Percentiles rank a stretch among this genome's conserved stretches.
Evolutionary conservation across 225 moss, liverwort and hornwort genomes (phyloP).

Genomic region (Pseudisothecium myosuroides): DNA sequence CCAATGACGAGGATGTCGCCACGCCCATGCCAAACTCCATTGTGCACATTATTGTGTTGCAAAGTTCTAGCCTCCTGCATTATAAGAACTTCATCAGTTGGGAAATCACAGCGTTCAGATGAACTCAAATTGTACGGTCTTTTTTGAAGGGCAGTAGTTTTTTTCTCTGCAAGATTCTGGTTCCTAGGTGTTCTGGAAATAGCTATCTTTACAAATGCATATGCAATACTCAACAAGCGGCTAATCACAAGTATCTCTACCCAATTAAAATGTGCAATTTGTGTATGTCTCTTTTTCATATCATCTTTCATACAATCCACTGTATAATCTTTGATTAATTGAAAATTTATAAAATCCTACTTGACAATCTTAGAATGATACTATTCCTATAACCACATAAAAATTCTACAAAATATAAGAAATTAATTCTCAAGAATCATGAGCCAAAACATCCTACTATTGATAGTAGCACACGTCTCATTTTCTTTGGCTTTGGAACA

Average conservation of each 20-base stretch:
- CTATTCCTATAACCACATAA: background rate
- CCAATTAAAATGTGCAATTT: background rate
- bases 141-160: background rate
- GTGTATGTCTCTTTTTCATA: background rate
- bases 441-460: too few species aligned
- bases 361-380: background rate
- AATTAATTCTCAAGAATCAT: background rate
- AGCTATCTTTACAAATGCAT: background rate
- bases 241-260: background rate
- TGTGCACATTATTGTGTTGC: conserved; percentile 50
- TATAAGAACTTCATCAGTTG: background rate
- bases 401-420: background rate
- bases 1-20: conserved; percentile 46
- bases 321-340: background rate
- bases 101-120: background rate
- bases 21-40: conserved; percentile 59
- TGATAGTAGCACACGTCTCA: background rate
- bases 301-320: background rate
- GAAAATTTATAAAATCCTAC: background rate
- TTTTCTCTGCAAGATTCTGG: background rate
- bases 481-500: background rate
- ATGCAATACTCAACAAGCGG: background rate
- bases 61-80: conserved; percentile 53
- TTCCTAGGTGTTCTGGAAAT: background rate
- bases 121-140: background rate